Conservation (phyloP, 805 yeast species). For the Metschnikowia chrysomelidarum region DNA sequence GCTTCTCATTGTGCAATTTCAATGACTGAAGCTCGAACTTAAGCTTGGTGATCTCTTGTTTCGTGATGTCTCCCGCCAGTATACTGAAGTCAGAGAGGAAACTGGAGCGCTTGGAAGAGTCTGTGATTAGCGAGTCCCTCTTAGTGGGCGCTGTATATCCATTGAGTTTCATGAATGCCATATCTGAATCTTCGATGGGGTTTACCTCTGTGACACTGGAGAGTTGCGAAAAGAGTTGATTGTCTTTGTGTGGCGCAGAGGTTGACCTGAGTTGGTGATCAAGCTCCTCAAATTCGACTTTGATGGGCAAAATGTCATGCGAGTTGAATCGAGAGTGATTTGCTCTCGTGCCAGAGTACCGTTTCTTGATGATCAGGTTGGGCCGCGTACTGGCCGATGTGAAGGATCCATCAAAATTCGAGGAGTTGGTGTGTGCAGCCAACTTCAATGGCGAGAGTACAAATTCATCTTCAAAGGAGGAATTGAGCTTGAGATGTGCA, state of each 20-base stretch:
- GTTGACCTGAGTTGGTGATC: slow-evolving; percentile 22
- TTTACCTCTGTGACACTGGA: slow-evolving; percentile 18
- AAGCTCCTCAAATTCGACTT: slow-evolving; percentile 40
- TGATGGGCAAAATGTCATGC: slow-evolving; percentile 42
- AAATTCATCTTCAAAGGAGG: slow-evolving; percentile 31
- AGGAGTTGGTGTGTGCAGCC: slow-evolving; percentile 23
- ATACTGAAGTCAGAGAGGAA: slow-evolving; percentile 23
- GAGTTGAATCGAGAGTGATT: slow-evolving; percentile 41
- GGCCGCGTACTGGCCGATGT: slow-evolving; percentile 9
- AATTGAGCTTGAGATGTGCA: slow-evolving; percentile 23
- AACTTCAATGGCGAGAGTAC: slow-evolving; percentile 43
- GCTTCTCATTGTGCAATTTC: slow-evolving; percentile 54
- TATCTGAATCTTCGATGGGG: slow-evolving; percentile 18
- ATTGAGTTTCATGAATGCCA: slow-evolving; percentile 31
- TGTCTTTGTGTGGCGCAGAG: slow-evolving; percentile 29
- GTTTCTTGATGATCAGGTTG: slow-evolving; percentile 13
- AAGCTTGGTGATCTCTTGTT: slow-evolving; percentile 50
- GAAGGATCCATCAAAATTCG: slow-evolving; percentile 19
- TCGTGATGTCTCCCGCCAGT: slow-evolving; percentile 27
- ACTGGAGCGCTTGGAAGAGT: slow-evolving; percentile 35
- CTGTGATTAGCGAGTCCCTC: slow-evolving; percentile 20
- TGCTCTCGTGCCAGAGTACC: slow-evolving; percentile 31
- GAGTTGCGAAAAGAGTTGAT: slow-evolving; percentile 11
- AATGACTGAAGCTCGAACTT: slow-evolving; percentile 54
- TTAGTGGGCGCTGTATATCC: slow-evolving; percentile 21